Evolutionary conservation across 495 filamentous ascomycete species (phyloP), one percentile per base, ranked within the genome.

Genomic region (Penicillium soppii): DNA sequence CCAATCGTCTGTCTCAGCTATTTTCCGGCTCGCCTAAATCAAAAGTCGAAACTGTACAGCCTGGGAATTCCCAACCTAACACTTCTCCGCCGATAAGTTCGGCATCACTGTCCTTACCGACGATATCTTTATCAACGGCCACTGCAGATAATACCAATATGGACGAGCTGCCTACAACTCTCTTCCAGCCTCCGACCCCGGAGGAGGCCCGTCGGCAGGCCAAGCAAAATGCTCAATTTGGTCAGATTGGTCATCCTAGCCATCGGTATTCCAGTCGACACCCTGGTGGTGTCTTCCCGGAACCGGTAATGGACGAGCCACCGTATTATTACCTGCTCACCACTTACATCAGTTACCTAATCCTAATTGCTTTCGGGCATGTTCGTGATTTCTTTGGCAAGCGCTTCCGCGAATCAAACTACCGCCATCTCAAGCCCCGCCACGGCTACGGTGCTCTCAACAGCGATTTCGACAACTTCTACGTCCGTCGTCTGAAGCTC

Each of bases 381-480:
- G 82, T 96, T 30, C 84, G 94, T 57, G 94, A 98, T 70, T 98
- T 96, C 70, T 98, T 98, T 65, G 94, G 95, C 58, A 97, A 97
- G 75, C 83, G 90, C 19, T 96, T 97, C 70, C 84, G 86, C 62
- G 80, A 90, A 59, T 82, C 87, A 43, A 76, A 86, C 47, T 98
- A 98, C 70, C 82, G 82, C 61, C 87, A 95, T 58, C 72, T 98
- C 59, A 89, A 87, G 66, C 80, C 83, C 19, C 75, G 80, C 43
- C 89, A 97, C 69, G 94, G 94, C 35, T 97, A 96, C 67, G 94
- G 91, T 15, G 89, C 94, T n/a, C 76, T 98, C 58, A 97, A 97
- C 69, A 95, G 90, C 57, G 94, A 97, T 70, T 98, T 98, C 59
- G 94, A 98, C 74, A 97, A 91, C 70, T 98, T 98, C 69, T 98